phyloP scores from a whole-genome alignment of 2,329 filamentous ascomycete species.

The Colletotrichum sp. region DNA sequence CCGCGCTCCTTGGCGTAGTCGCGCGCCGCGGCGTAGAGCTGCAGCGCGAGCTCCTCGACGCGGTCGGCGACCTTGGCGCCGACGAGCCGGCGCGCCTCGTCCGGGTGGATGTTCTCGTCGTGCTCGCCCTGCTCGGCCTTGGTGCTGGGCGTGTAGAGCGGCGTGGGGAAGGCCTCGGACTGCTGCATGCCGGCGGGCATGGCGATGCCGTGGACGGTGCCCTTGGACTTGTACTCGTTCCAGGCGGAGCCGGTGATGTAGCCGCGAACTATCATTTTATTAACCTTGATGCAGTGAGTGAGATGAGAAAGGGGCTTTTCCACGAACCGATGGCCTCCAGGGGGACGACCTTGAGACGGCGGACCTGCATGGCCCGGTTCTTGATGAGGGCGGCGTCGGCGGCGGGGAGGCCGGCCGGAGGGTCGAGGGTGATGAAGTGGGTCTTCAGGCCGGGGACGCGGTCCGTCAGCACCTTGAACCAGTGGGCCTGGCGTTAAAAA shows the following conservation, averaged over 20 bases:
- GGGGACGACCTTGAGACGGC: slow-evolving; percentile 75
- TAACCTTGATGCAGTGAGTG: background rate
- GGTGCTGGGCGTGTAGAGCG: slow-evolving; percentile 79
- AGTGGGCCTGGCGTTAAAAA: slow-evolving; percentile 42
- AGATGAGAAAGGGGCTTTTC: no score
- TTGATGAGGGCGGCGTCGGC: slow-evolving; percentile 58
- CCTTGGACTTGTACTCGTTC: slow-evolving; percentile 73
- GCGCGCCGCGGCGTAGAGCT: slow-evolving; percentile 67
- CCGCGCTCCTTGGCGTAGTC: slow-evolving; percentile 69
- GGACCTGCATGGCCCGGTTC: slow-evolving; percentile 78
- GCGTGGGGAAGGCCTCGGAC: slow-evolving; percentile 70
- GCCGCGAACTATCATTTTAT: slow-evolving; percentile 65
- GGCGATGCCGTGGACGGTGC: slow-evolving; percentile 81
- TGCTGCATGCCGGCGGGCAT: slow-evolving; percentile 72
- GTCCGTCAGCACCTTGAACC: slow-evolving; percentile 55
- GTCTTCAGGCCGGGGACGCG: slow-evolving; percentile 53
- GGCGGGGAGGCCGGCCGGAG: slow-evolving; percentile 37
- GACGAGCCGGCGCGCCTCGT: slow-evolving; percentile 66
- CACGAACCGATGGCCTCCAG: slow-evolving; percentile 70
- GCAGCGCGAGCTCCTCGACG: slow-evolving; percentile 69
- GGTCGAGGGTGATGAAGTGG: slow-evolving; percentile 54
- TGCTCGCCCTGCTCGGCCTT: slow-evolving; percentile 82
- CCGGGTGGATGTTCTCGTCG: slow-evolving; percentile 84
- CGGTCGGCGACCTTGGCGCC: slow-evolving; percentile 67
- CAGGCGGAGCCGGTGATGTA: slow-evolving; percentile 89